phyloP scores from a whole-genome alignment of 441 rosid genomes.

The Erodium texanum region DNA sequence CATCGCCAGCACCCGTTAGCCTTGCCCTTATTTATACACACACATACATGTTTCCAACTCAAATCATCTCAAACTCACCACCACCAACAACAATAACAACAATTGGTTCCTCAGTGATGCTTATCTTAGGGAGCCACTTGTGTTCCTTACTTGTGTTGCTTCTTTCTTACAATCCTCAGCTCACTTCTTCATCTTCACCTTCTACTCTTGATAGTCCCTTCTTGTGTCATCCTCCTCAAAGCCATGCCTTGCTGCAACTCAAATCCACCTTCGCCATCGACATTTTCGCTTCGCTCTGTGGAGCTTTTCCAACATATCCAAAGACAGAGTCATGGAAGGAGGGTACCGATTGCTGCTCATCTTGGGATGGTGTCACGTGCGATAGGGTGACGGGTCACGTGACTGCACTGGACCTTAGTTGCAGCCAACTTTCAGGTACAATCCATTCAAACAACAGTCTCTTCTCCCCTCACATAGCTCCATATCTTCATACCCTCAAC shows the following conservation, averaged over 20 bases:
- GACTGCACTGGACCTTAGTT: conserved; percentile 15
- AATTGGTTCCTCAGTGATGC: too few species aligned
- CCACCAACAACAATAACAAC: too few species aligned
- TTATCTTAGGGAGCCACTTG: too few species aligned
- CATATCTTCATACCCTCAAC: neutral
- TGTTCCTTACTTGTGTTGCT: neutral
- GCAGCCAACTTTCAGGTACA: conserved; percentile 19
- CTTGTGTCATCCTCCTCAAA: neutral
- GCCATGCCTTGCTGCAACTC: neutral
- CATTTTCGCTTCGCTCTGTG: neutral
- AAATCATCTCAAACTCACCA: too few species aligned
- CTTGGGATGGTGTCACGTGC: conserved; percentile 1
- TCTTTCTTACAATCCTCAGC: neutral
- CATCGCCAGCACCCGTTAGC: too few species aligned
- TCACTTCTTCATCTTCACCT: neutral
- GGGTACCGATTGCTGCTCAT: neutral
- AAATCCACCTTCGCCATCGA: neutral
- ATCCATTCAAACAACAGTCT: conserved; percentile 17
- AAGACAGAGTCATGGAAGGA: conserved; percentile 2
- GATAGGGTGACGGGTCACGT: conserved; percentile 11
- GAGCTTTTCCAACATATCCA: neutral
- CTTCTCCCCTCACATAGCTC: conserved; percentile 8
- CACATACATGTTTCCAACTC: too few species aligned
- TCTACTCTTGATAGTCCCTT: neutral
- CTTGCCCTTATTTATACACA: too few species aligned